Percentiles rank a stretch among this genome's conserved stretches.
These are phyloP conservation scores for Trichoderma aggressivum DNA, from an alignment of 2,329 filamentous ascomycete genomes.

Conservation along the genomic window DNA sequence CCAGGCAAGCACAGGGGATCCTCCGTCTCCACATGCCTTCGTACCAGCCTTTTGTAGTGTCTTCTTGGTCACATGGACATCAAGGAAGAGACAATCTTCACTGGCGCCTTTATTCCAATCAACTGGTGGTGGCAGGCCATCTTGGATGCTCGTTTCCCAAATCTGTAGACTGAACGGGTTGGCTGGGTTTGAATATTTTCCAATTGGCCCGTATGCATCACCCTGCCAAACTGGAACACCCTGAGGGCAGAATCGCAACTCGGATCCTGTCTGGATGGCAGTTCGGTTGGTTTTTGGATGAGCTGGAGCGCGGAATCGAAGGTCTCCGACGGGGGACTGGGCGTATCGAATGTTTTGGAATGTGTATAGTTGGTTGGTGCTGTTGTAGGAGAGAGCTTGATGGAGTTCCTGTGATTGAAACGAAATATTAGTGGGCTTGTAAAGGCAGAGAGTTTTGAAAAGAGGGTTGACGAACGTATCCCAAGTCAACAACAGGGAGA, in stretches of 20 bases:
- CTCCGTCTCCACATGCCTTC: background rate
- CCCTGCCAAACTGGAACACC: background rate
- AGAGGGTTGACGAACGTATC: background rate
- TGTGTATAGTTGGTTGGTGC: background rate
- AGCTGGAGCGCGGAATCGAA: background rate
- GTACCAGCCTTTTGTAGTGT: background rate
- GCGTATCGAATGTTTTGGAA: slow-evolving; percentile 1
- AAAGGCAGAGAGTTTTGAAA: background rate
- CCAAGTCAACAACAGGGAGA: background rate
- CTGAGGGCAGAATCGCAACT: background rate
- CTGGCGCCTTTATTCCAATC: background rate
- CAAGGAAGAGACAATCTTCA: background rate
- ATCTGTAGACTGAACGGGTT: background rate
- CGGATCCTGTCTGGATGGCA: background rate
- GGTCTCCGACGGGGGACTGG: background rate
- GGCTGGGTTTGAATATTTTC: background rate
- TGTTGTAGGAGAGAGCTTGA: background rate
- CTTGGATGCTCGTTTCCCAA: background rate
- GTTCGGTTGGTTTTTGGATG: background rate
- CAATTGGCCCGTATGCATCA: background rate
- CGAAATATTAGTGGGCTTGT: no score
- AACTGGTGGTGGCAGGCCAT: background rate
- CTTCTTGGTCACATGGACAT: background rate
- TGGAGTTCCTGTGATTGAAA: background rate
- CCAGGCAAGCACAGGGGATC: background rate